Conservation (phyloP, 2,329 filamentous ascomycete species). For the Immersiporthe knoxdaviesiana region DNA sequence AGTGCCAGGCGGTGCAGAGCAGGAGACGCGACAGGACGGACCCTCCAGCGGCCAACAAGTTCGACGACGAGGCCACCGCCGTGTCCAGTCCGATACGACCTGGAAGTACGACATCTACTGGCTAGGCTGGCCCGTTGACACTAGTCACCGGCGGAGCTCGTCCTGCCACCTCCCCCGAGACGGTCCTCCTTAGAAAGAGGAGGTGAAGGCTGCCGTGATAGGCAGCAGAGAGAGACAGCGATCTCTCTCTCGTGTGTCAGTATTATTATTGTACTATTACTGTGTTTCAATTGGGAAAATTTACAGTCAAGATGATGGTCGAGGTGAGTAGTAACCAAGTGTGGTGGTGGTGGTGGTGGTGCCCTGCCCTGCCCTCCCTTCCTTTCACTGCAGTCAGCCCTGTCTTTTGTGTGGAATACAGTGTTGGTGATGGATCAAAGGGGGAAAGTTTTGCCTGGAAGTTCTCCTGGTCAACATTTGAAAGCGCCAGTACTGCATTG, state of each 20-base stretch:
- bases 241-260: neutral
- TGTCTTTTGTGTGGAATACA: neutral
- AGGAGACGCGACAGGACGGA: neutral
- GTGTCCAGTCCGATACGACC: neutral
- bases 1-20: neutral
- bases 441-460: neutral
- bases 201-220: neutral
- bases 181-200: conserved; percentile 6
- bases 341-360: neutral
- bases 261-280: conserved; percentile 8
- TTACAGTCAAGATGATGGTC: conserved; percentile 41
- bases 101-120: conserved; percentile 5
- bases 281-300: neutral
- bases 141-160: neutral
- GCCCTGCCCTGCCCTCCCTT: neutral
- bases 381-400: neutral
- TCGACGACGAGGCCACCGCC: neutral
- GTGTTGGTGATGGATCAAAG: neutral
- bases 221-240: conserved; percentile 20
- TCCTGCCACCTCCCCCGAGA: neutral
- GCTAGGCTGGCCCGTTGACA: neutral
- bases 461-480: neutral
- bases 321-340: conserved; percentile 34
- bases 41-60: neutral
- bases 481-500: neutral